phyloP scores from a whole-genome alignment of 1,284 basidiomycete species.

The Takashimella koratensis region DNA sequence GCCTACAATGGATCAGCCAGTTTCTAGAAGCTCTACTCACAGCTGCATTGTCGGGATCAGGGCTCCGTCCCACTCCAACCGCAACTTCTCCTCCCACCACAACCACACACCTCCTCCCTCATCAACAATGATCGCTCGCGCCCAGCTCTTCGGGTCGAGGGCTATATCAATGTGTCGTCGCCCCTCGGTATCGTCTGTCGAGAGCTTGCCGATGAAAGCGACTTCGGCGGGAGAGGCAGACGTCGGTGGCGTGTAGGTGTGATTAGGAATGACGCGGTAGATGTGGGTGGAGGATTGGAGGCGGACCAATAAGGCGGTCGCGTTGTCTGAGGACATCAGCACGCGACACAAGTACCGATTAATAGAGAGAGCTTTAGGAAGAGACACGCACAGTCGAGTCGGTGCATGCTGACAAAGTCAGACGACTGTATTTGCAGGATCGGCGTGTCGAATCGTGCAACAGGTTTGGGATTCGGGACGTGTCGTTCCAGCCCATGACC shows the following conservation, averaged over 20 bases:
- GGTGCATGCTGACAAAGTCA: constrained; percentile 13
- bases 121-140: constrained; percentile 31
- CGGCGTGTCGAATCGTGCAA: constrained; percentile 20
- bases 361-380: not conserved
- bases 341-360: not conserved
- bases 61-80: constrained; percentile 7
- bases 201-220: constrained; percentile 10
- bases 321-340: constrained; percentile 15
- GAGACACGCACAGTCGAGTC: constrained; percentile 21
- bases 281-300: constrained; percentile 20
- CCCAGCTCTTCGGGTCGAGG: constrained; percentile 25
- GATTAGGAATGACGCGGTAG: constrained; percentile 22
- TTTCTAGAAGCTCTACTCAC: constrained; percentile 8
- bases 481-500: not conserved
- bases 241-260: constrained; percentile 12
- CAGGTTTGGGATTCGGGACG: not conserved
- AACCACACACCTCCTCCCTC: constrained; percentile 39
- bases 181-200: constrained; percentile 12
- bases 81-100: constrained; percentile 31
- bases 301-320: constrained; percentile 23
- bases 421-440: constrained; percentile 30
- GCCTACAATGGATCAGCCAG: constrained; percentile 9
- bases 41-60: constrained; percentile 12
- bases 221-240: constrained; percentile 7
- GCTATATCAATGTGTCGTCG: constrained; percentile 31